Percentiles rank a stretch among this genome's conserved stretches.
phyloP scores from a whole-genome alignment of 805 yeast genomes.

The Myxozyma sirexii region DNA sequence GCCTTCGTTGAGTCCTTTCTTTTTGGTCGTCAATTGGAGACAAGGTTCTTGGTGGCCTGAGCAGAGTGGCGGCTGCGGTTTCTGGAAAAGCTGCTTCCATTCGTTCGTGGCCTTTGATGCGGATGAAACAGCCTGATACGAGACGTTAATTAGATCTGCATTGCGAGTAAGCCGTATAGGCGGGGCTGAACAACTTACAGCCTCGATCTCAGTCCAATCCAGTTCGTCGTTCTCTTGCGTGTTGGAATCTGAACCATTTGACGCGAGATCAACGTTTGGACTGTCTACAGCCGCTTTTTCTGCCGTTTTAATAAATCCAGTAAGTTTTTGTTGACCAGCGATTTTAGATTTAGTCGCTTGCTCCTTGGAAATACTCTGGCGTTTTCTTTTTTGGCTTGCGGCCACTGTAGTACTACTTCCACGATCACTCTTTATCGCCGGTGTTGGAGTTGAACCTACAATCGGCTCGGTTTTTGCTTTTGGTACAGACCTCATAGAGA shows the following conservation, averaged over 20 bases:
- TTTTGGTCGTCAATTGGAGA: slow-evolving; percentile 38
- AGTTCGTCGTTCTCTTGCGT: neutral
- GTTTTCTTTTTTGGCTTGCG: too few species aligned
- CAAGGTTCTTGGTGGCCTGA: slow-evolving; percentile 44
- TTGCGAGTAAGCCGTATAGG: too few species aligned
- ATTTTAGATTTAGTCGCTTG: too few species aligned
- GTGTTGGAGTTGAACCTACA: too few species aligned
- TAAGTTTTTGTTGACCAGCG: slow-evolving; percentile 13
- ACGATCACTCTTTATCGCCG: too few species aligned
- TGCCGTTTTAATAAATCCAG: slow-evolving; percentile 1
- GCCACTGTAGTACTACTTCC: too few species aligned
- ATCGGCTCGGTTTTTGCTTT: too few species aligned
- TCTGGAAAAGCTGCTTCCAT: slow-evolving; percentile 33
- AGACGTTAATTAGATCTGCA: neutral
- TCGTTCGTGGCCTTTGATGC: neutral
- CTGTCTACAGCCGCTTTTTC: too few species aligned
- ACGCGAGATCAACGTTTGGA: too few species aligned
- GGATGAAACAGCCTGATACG: neutral
- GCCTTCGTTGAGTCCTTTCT: slow-evolving; percentile 44
- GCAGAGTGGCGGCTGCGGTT: slow-evolving; percentile 39
- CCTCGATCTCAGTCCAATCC: slow-evolving; percentile 3
- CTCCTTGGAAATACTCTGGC: too few species aligned
- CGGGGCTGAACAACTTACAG: too few species aligned
- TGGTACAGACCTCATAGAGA: slow-evolving; percentile 5
- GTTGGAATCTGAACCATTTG: too few species aligned